Percentiles rank a stretch among this genome's conserved stretches.
Conservation (phyloP, 106 monocot species). For the Phalaenopsis equestris region DNA sequence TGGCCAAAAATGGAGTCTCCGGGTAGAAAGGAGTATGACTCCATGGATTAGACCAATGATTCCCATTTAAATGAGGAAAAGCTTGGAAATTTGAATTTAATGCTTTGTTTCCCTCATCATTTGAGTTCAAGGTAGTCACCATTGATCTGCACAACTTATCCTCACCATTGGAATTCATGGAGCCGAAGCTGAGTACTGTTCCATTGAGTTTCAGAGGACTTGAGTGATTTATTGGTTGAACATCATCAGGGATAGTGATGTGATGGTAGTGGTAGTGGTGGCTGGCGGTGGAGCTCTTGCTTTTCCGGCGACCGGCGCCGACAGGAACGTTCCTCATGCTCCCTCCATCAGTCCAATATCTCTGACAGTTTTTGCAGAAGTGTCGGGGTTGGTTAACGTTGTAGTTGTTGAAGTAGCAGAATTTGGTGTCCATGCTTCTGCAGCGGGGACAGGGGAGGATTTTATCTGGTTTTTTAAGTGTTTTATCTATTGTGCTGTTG, state of each 20-base stretch:
- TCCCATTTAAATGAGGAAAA: constrained; percentile 21
- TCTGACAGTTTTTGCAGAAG: constrained; percentile 43
- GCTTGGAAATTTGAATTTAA: not conserved
- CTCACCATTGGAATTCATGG: constrained; percentile 23
- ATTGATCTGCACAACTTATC: constrained; percentile 12
- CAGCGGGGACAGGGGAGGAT: constrained; percentile 41
- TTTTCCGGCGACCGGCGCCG: constrained; percentile 42
- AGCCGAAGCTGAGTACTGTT: constrained; percentile 43
- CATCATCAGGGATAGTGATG: not conserved
- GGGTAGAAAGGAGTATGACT: constrained; percentile 17
- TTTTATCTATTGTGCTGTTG: constrained; percentile 17
- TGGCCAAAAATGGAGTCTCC: too few species aligned
- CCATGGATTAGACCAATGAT: constrained; percentile 37
- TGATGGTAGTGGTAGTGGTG: not conserved
- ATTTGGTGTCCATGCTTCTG: constrained; percentile 37
- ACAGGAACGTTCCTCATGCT: constrained; percentile 43
- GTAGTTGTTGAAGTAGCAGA: constrained; percentile 56
- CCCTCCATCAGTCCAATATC: constrained; percentile 48
- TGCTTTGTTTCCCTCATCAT: constrained; percentile 19
- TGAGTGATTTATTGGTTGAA: constrained; percentile 2
- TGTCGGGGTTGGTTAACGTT: constrained; percentile 45
- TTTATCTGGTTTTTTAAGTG: constrained; percentile 44
- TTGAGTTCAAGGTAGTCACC: constrained; percentile 8
- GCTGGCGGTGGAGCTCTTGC: constrained; percentile 11
- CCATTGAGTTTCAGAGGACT: constrained; percentile 15